Percentiles rank a stretch among this genome's conserved stretches.
These are phyloP conservation scores for Ceratobasidium papillatum DNA, from an alignment of 1,284 basidiomycete genomes.

Conservation along the genomic window DNA sequence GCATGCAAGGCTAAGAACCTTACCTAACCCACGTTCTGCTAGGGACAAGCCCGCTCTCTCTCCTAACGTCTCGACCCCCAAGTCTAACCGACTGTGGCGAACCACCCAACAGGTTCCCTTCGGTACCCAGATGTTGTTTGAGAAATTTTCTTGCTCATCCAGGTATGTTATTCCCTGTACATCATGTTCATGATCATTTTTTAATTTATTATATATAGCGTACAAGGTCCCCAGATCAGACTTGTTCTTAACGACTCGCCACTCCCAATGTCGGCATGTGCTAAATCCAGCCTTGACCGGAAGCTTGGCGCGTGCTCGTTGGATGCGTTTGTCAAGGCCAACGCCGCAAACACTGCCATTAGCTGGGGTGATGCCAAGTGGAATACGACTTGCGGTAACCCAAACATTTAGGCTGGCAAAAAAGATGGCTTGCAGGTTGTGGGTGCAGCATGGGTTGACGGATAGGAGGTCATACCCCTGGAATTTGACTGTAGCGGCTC, in stretches of 20 bases:
- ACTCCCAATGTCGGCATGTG: slow-evolving; percentile 54
- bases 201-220: slow-evolving; percentile 46
- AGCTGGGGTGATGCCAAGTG: slow-evolving; percentile 53
- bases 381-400: slow-evolving; percentile 55
- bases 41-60: slow-evolving; percentile 54
- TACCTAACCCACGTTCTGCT: not conserved
- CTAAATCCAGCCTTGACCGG: slow-evolving; percentile 48
- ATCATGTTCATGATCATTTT: not conserved
- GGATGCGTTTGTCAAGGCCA: slow-evolving; percentile 53
- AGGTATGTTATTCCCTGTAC: slow-evolving; percentile 46
- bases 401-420: slow-evolving; percentile 42
- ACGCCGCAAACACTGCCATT: slow-evolving; percentile 49
- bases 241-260: slow-evolving; percentile 58
- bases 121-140: slow-evolving; percentile 59
- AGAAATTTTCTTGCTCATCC: slow-evolving; percentile 55
- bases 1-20: not conserved
- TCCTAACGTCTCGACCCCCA: slow-evolving; percentile 50
- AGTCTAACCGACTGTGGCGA: slow-evolving; percentile 53
- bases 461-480: not conserved
- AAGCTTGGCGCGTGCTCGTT: slow-evolving; percentile 56
- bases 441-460: not conserved
- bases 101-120: slow-evolving; percentile 59
- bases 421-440: not conserved
- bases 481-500: not conserved
- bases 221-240: slow-evolving; percentile 55